phyloP scores from a whole-genome alignment of 305 asterid genomes.

The Salvia sclarea region DNA sequence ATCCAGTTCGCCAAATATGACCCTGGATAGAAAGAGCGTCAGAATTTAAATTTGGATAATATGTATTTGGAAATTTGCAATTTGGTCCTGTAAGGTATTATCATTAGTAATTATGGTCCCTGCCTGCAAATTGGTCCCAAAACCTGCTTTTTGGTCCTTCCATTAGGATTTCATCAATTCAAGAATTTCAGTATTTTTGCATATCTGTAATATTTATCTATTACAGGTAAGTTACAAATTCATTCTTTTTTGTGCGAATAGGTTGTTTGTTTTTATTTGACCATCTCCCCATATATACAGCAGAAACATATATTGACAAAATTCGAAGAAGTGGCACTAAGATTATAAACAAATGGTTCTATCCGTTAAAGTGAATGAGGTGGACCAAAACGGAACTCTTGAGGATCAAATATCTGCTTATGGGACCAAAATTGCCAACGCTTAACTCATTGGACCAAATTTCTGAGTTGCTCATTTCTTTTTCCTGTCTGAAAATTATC shows the following conservation, averaged over 20 bases:
- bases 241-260: too few species aligned
- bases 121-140: not conserved
- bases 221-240: too few species aligned
- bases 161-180: not conserved
- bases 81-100: not conserved
- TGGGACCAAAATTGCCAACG: not conserved
- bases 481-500: constrained; percentile 6
- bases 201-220: too few species aligned
- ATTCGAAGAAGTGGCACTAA: too few species aligned
- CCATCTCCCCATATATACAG: too few species aligned
- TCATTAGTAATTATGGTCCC: not conserved
- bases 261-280: too few species aligned
- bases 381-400: not conserved
- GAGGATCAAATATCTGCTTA: not conserved
- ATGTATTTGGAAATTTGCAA: not conserved
- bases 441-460: not conserved
- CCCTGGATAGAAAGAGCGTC: constrained; percentile 13
- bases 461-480: not conserved
- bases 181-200: not conserved
- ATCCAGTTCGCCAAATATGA: constrained; percentile 37
- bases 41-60: not conserved
- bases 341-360: not conserved
- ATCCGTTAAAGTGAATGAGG: not conserved
- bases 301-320: too few species aligned
- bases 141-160: not conserved